A percentile compares a stretch with the other conserved stretches of the same genome.
Conservation (phyloP, 208 protist species). For the Balamuthia mandrillaris region DNA sequence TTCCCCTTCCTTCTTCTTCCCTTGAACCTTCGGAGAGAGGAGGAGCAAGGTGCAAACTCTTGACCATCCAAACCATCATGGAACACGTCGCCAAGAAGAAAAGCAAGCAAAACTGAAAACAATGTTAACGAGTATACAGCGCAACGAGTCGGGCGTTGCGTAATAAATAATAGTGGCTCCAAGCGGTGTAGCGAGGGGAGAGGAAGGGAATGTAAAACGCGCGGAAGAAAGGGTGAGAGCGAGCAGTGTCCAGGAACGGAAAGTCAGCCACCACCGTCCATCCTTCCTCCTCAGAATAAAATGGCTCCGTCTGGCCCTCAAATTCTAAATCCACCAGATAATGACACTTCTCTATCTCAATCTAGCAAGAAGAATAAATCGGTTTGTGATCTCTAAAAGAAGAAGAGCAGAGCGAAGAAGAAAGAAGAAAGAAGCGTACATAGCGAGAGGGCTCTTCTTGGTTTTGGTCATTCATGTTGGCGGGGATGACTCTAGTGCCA, state of each 20-base stretch:
- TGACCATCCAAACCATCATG: no score
- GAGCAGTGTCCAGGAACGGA: constrained; percentile 26
- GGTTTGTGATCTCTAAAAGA: background rate
- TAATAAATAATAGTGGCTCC: constrained; percentile 5
- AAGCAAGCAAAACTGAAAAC: no score
- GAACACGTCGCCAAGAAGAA: no score
- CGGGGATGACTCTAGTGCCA: background rate
- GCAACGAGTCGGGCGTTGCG: no score
- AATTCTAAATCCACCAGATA: constrained; percentile 44
- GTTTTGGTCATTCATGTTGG: constrained; percentile 37
- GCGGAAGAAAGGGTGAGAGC: constrained; percentile 9
- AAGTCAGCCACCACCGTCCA: background rate
- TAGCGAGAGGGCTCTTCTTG: constrained; percentile 34
- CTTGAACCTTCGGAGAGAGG: no score
- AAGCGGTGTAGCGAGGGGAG: background rate
- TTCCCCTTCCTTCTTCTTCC: no score
- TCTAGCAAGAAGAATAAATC: background rate
- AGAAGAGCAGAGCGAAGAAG: background rate
- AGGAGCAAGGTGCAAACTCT: no score
- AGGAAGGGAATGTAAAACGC: constrained; percentile 18
- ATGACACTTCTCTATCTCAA: constrained; percentile 22
- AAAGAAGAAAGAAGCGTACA: background rate
- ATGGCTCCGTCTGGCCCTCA: constrained; percentile 33
- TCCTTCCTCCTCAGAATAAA: background rate
- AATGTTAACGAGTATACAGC: no score